Evolutionary conservation across 2,329 filamentous ascomycete genomes (phyloP).

Genomic region (Nothomitra cinnamomea): DNA sequence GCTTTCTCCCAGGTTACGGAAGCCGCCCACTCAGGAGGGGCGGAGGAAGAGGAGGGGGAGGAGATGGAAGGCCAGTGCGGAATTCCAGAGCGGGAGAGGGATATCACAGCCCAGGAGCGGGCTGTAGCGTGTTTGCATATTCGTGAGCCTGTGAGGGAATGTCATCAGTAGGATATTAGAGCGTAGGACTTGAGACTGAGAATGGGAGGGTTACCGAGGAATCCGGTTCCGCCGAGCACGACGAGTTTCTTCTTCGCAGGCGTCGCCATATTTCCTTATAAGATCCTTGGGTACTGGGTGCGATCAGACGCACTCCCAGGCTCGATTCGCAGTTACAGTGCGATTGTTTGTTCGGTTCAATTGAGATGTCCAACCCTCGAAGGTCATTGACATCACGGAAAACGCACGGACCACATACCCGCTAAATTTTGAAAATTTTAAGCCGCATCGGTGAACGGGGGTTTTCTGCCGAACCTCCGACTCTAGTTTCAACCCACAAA

Average conservation of each 20-base stretch:
- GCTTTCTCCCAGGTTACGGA: slow-evolving; percentile 76
- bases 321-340: no score
- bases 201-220: no score
- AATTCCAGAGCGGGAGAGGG: slow-evolving; percentile 41
- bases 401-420: background rate
- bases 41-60: slow-evolving; percentile 50
- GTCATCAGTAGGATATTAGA: no score
- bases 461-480: background rate
- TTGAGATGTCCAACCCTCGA: background rate
- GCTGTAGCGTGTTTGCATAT: slow-evolving; percentile 83
- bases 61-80: slow-evolving; percentile 35
- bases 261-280: slow-evolving; percentile 24
- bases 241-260: slow-evolving; percentile 59
- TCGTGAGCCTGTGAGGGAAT: slow-evolving; percentile 46
- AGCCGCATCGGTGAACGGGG: background rate
- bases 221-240: slow-evolving; percentile 87
- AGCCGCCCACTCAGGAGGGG: slow-evolving; percentile 63
- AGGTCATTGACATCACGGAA: background rate
- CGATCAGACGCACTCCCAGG: no score
- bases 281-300: no score
- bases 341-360: no score
- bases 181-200: no score
- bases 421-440: no score
- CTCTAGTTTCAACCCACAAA: background rate
- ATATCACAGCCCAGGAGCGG: slow-evolving; percentile 81